Evolutionary conservation across 2,329 filamentous ascomycete species (phyloP).

Genomic region (Colletotrichum magnum): DNA sequence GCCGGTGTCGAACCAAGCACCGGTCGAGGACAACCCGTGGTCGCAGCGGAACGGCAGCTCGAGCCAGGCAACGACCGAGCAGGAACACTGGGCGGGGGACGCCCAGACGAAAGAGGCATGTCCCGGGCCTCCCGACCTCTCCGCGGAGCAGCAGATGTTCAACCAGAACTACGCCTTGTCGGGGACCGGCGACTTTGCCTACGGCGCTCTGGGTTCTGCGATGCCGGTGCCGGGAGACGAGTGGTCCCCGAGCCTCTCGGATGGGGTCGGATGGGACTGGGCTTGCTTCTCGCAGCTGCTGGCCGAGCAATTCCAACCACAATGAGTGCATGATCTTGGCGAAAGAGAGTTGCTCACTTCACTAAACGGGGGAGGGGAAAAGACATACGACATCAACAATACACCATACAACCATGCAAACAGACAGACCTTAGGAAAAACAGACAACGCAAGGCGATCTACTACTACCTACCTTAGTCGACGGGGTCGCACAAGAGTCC

Average conservation of each 20-base stretch:
- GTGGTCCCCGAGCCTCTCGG: conserved; percentile 30
- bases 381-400: no score
- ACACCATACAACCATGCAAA: no score
- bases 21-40: conserved; percentile 1
- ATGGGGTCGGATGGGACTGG: conserved; percentile 35
- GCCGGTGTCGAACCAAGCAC: background rate
- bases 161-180: conserved; percentile 5
- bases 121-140: background rate
- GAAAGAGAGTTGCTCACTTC: no score
- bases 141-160: conserved; percentile 7
- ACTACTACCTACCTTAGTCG: no score
- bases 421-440: no score
- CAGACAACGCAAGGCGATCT: no score
- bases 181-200: background rate
- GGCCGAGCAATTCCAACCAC: background rate
- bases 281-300: conserved; percentile 28
- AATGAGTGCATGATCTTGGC: background rate
- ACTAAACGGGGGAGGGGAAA: no score
- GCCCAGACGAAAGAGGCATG: background rate
- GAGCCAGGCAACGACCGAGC: background rate
- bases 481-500: no score
- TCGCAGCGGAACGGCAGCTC: background rate
- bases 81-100: background rate
- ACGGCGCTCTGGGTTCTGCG: conserved; percentile 1
- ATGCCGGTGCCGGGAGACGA: conserved; percentile 16